Evolutionary conservation across 805 yeast species (phyloP).

Genomic region (Barnettozyma californica): DNA sequence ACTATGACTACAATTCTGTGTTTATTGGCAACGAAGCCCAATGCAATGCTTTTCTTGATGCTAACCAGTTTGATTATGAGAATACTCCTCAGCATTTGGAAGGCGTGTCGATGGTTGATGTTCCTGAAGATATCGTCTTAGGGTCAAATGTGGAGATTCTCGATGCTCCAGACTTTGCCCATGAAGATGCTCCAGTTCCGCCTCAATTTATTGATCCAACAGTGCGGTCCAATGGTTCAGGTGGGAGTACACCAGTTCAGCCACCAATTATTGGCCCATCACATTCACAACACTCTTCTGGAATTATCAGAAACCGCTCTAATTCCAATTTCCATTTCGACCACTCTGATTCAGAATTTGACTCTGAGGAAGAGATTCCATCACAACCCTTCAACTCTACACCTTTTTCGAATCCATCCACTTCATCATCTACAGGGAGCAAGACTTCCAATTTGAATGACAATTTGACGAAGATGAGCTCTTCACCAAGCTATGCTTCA

Average conservation of each 20-base stretch:
- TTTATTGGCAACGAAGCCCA: slow-evolving; percentile 43
- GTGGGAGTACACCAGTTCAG: slow-evolving; percentile 1
- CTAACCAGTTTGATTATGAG: slow-evolving; percentile 17
- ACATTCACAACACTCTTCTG: not conserved
- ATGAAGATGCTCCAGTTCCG: not conserved
- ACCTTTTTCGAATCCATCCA: not conserved
- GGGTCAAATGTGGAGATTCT: slow-evolving; percentile 22
- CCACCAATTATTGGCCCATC: not conserved
- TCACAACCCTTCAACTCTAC: slow-evolving; percentile 9
- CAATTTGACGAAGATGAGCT: slow-evolving; percentile 14
- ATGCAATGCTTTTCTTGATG: slow-evolving; percentile 11
- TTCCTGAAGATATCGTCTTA: slow-evolving; percentile 25
- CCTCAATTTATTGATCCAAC: slow-evolving; percentile 3
- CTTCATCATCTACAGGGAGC: not conserved
- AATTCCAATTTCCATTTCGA: slow-evolving; percentile 5
- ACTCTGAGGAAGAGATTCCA: slow-evolving; percentile 22
- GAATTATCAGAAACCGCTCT: not conserved
- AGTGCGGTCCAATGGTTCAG: not conserved
- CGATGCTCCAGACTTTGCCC: slow-evolving; percentile 11
- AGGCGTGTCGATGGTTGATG: slow-evolving; percentile 25
- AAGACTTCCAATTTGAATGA: slow-evolving; percentile 8
- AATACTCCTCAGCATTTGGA: slow-evolving; percentile 23
- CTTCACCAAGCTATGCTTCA: slow-evolving; percentile 38
- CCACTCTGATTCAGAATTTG: slow-evolving; percentile 25
- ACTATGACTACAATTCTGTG: slow-evolving; percentile 76